These are phyloP conservation scores for Daldinia caldariorum DNA, from an alignment of 495 filamentous ascomycete species.

Conservation along the genomic window DNA sequence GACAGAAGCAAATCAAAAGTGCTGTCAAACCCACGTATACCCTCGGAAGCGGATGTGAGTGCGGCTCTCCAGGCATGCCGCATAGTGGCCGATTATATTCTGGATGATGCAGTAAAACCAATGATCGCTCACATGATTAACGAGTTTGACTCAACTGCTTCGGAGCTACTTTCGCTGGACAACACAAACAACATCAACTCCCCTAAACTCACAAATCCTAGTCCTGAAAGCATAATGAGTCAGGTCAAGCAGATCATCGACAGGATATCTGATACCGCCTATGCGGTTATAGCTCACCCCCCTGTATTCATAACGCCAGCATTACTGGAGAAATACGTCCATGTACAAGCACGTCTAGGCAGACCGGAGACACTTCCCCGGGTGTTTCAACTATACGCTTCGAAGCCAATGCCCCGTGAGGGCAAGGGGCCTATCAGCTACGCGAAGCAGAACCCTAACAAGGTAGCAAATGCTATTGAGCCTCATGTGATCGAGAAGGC, in stretches of 20 bases:
- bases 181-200: neutral
- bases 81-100: constrained; percentile 37
- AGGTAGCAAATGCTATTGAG: constrained; percentile 75
- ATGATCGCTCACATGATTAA: constrained; percentile 38
- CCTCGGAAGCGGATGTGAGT: constrained; percentile 35
- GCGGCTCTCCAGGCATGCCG: constrained; percentile 40
- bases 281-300: constrained; percentile 74
- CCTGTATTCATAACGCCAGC: constrained; percentile 81
- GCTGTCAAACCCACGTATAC: constrained; percentile 24
- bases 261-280: constrained; percentile 63
- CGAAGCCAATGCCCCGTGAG: constrained; percentile 78
- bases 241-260: constrained; percentile 50
- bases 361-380: constrained; percentile 78
- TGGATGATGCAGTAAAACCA: constrained; percentile 37
- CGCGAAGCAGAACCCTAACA: constrained; percentile 70
- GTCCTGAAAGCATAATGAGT: constrained; percentile 7
- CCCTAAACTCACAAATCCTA: constrained; percentile 7
- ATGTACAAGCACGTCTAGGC: constrained; percentile 74
- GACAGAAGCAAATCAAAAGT: constrained; percentile 32
- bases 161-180: constrained; percentile 46
- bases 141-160: constrained; percentile 39
- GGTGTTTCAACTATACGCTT: constrained; percentile 82
- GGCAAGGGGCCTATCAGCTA: constrained; percentile 67
- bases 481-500: constrained; percentile 71
- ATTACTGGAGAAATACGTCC: constrained; percentile 74